These are phyloP conservation scores for Trifolium subterraneum DNA, from an alignment of 306 rosid species.

Conservation along the genomic window DNA sequence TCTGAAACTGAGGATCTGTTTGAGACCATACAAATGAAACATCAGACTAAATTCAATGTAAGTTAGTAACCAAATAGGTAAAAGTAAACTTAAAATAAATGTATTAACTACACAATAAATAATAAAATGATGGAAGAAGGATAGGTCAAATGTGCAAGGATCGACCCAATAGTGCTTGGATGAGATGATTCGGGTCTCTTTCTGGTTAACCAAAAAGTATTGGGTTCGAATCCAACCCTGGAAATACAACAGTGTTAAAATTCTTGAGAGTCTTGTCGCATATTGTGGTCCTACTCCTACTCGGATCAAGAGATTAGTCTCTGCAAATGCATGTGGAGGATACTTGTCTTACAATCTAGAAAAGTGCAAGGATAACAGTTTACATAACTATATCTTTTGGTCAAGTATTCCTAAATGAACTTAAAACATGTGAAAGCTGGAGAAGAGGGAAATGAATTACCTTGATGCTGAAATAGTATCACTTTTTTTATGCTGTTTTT, in stretches of 20 bases:
- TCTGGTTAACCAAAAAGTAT: too few relatives aligned
- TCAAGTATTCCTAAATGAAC: too few relatives aligned
- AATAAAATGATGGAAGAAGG: too few relatives aligned
- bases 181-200: too few relatives aligned
- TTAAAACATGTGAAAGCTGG: too few relatives aligned
- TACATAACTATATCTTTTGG: too few relatives aligned
- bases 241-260: background rate
- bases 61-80: constrained; percentile 29
- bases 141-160: too few relatives aligned
- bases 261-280: background rate
- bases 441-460: constrained; percentile 45
- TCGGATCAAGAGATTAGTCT: background rate
- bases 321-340: background rate
- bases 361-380: background rate
- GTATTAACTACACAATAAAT: too few relatives aligned
- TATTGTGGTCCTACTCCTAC: background rate
- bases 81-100: too few relatives aligned
- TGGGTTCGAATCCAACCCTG: background rate
- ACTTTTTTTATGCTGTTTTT: constrained; percentile 51
- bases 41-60: constrained; percentile 33
- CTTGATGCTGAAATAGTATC: constrained; percentile 61
- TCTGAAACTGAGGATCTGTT: constrained; percentile 64
- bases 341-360: background rate
- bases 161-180: too few relatives aligned
- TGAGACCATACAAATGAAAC: constrained; percentile 39